phyloP scores from a whole-genome alignment of 139 green algal species.

The Chlorella sorokiniana region DNA sequence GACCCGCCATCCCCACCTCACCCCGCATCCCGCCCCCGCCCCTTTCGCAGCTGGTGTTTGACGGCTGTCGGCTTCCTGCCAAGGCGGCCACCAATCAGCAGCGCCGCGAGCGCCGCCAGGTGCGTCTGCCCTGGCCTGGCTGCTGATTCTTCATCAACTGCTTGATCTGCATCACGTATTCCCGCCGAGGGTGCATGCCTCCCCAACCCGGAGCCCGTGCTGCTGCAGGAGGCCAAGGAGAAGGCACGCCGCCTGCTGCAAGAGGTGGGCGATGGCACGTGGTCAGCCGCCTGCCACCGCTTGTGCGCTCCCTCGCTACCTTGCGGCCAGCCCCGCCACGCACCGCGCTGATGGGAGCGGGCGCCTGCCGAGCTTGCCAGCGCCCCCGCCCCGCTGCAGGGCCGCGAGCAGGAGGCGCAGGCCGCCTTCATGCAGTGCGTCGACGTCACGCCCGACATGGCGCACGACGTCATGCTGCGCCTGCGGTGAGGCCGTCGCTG shows the following conservation, averaged over 20 bases:
- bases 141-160: slow-evolving; percentile 6
- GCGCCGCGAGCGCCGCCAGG: slow-evolving; percentile 20
- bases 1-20: not conserved
- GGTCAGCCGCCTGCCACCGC: not conserved
- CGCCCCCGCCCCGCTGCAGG: not conserved
- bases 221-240: not conserved
- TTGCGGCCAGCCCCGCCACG: not conserved
- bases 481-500: slow-evolving; percentile 30
- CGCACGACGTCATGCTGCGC: slow-evolving; percentile 28
- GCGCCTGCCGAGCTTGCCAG: too few species aligned
- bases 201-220: too few species aligned
- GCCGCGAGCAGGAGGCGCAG: slow-evolving; percentile 31
- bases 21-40: not conserved
- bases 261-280: not conserved
- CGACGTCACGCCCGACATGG: slow-evolving; percentile 51
- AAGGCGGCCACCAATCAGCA: slow-evolving; percentile 39
- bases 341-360: too few species aligned
- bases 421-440: slow-evolving; percentile 34
- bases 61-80: slow-evolving; percentile 40
- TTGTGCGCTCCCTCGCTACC: not conserved
- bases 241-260: not conserved
- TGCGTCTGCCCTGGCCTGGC: not conserved
- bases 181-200: too few species aligned
- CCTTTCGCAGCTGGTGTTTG: slow-evolving; percentile 43
- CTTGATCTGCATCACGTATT: too few species aligned